Evolutionary conservation across 257 asterid species (phyloP), one percentile per base, ranked within the genome.

Genomic region (Solanum sejunctum): DNA sequence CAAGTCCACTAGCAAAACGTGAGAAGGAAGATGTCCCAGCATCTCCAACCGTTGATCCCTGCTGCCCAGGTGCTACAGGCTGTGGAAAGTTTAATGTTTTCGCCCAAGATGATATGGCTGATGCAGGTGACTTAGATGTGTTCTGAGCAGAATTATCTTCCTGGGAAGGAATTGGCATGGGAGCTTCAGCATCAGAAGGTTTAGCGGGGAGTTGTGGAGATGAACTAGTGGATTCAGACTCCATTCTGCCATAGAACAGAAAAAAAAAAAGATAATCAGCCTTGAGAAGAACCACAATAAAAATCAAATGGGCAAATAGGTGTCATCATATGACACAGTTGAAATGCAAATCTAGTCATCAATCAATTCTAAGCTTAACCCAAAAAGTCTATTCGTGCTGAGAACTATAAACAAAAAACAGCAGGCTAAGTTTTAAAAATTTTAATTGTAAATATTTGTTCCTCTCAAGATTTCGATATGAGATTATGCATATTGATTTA

Each of bases 1-100:
- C 94, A 85, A 96, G 89, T 71, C 98, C 99, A 91, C 97, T 95
- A 47, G 97, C 92, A 58, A 96, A 89, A 75, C 97, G 97, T 86
- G 98, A 88, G 90, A 96, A 92, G 61, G 94, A 88, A 54, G 90
- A 91, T 85, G 83, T 91, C 80, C 93, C 90, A 75, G 88, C 70
- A 89, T 87, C 91, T 11, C 88, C 84, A 21, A 85, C 80, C 75
- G 88, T 92, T 11, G 93, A 87, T 39, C 89, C 90, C 78, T 87
- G 94, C 39, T 89, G 84, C 84, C 85, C 84, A 21, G 88, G 80
- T 23, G 85, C 73, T 47, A 66, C 63, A 71, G 90, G 84, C 84
- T 93, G 97, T 1, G 97, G 92, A 88, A 91, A 91, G 83, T 89
- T 91, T 10, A 92, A 77, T 80, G 85, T 90, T 90, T 88, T 91